Conservation (phyloP, 2,329 filamentous ascomycete genomes). For the Hymenoscyphus albidus region DNA sequence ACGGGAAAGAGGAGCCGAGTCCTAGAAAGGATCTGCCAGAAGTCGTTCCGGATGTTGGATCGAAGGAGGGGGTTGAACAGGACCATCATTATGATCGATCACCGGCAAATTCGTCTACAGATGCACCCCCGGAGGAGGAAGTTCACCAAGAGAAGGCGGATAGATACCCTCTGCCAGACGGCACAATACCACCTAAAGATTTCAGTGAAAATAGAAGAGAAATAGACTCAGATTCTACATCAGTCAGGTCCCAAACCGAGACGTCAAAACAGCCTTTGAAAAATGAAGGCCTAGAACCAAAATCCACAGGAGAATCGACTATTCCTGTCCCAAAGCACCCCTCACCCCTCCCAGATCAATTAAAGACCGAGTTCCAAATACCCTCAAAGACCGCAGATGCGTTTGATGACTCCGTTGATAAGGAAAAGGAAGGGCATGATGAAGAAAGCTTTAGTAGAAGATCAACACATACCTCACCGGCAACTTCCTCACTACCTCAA, state of each 20-base stretch:
- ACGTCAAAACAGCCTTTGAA: slow-evolving; percentile 36
- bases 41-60: slow-evolving; percentile 16
- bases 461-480: slow-evolving; percentile 43
- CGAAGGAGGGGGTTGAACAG: slow-evolving; percentile 42
- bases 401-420: slow-evolving; percentile 28
- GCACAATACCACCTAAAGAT: slow-evolving; percentile 43
- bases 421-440: slow-evolving; percentile 35
- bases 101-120: slow-evolving; percentile 38
- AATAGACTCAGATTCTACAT: slow-evolving; percentile 36
- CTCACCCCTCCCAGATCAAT: slow-evolving; percentile 44
- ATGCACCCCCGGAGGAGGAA: slow-evolving; percentile 37
- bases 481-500: slow-evolving; percentile 49
- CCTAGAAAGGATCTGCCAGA: slow-evolving; percentile 33
- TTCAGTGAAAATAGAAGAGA: slow-evolving; percentile 19
- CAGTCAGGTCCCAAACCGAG: slow-evolving; percentile 34
- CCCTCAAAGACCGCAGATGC: slow-evolving; percentile 47
- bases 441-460: slow-evolving; percentile 55
- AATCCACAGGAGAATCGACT: slow-evolving; percentile 39
- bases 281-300: slow-evolving; percentile 35
- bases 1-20: slow-evolving; percentile 16
- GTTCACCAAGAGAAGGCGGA: slow-evolving; percentile 45
- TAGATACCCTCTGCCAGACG: slow-evolving; percentile 45
- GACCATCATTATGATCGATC: slow-evolving; percentile 48
- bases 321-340: slow-evolving; percentile 38
- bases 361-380: slow-evolving; percentile 48